phyloP scores from a whole-genome alignment of 345 rosid species.

The Iberis pinnata region DNA sequence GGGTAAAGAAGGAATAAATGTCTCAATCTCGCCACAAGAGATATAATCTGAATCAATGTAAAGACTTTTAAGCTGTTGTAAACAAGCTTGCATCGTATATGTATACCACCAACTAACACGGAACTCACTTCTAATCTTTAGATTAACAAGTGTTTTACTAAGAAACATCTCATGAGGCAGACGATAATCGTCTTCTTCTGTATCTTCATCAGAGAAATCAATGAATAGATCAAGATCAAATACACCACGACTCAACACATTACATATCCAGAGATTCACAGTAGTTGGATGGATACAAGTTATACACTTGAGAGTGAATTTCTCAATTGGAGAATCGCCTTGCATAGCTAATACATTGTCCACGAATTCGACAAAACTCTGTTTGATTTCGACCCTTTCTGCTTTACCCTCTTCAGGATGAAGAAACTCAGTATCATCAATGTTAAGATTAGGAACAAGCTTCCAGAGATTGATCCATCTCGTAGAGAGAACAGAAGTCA shows the following conservation, averaged over 20 bases:
- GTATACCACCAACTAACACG: background rate
- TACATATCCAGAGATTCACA: constrained; percentile 14
- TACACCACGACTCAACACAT: constrained; percentile 5
- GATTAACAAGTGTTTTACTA: background rate
- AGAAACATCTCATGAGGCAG: background rate
- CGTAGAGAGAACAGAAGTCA: too few relatives aligned
- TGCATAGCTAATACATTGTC: constrained; percentile 1
- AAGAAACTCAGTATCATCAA: too few relatives aligned
- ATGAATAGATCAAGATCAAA: background rate
- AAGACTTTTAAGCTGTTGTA: background rate
- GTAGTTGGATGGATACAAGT: background rate
- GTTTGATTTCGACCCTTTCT: too few relatives aligned
- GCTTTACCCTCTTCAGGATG: too few relatives aligned
- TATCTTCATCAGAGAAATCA: background rate
- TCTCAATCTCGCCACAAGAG: background rate
- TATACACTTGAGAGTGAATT: background rate
- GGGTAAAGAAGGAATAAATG: constrained; percentile 7
- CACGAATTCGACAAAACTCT: constrained; percentile 7
- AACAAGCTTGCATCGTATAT: background rate
- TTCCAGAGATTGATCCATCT: too few relatives aligned
- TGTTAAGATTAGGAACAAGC: too few relatives aligned
- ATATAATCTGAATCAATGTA: background rate
- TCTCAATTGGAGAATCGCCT: background rate
- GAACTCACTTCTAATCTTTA: background rate
- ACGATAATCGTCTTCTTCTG: background rate